Evolutionary conservation across 805 yeast genomes (phyloP).

Genomic region (Yarrowia osloensis): DNA sequence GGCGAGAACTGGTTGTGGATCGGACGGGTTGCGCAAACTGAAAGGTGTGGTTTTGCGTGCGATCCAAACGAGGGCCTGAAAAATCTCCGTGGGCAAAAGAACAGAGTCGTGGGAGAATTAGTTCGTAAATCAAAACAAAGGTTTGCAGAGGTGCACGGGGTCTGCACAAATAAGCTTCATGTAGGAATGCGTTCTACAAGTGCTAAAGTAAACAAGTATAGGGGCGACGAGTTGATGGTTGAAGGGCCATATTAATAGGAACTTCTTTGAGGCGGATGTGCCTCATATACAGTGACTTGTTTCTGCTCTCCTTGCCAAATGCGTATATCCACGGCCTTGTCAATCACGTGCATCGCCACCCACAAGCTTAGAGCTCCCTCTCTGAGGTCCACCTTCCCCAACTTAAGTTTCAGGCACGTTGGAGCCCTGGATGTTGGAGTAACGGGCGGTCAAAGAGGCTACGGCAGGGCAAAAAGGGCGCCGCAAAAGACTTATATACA

Average conservation of each 20-base stretch:
- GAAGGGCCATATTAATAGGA: too few relatives aligned
- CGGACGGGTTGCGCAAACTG: background rate
- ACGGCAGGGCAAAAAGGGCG: too few relatives aligned
- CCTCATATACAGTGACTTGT: too few relatives aligned
- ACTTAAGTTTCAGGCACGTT: background rate
- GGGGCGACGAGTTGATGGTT: too few relatives aligned
- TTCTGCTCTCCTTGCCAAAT: background rate
- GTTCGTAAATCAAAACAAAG: constrained; percentile 29
- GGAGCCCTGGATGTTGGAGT: background rate
- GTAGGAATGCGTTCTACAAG: background rate
- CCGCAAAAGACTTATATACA: too few relatives aligned
- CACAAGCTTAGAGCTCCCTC: background rate
- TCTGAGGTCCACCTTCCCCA: background rate
- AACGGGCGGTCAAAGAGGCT: background rate
- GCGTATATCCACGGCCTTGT: background rate
- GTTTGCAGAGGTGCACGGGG: constrained; percentile 28
- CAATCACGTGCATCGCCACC: background rate
- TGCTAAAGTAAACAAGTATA: background rate
- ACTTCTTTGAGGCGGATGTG: too few relatives aligned
- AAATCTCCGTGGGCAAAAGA: background rate
- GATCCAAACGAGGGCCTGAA: background rate
- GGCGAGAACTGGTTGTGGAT: background rate
- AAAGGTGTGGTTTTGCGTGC: background rate
- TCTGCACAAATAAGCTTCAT: constrained; percentile 10
- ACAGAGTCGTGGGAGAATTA: constrained; percentile 13